Base-by-base conservation (phyloP, 371 early-diverging fungal species). In the Rhizopus stolonifer region DNA sequence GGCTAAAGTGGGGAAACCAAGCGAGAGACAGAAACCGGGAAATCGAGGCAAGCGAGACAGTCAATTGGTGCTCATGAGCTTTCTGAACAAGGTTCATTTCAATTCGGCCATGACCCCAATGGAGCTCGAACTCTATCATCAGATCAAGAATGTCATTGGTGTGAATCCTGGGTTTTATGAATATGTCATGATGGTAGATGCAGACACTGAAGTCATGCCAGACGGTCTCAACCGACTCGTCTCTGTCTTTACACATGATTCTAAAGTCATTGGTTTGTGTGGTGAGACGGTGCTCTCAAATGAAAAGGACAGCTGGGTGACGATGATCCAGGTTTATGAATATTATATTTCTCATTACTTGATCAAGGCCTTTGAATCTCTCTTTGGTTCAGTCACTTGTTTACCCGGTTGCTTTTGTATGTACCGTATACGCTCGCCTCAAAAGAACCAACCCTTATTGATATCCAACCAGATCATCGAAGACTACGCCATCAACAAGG, bases 401-500 rank as follows among this genome's bases (percentile, higher is more conserved):
- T 64, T 95, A 23, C 93, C 93, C 2, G 93, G 96, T 6, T 96
- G 92, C 65, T 93, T 93, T 80, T 91, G 84, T 53, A 91, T 92
- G 91, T 97, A 96, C 68, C 83, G 96, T 31, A 74, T 98, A 17
- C 88, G 92, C 22, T 84, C 92, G 2, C 80, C 88, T 0, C 80
- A 78, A 46, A 88, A 88, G 40, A 86, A 87, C 31, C 81, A 86
- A 45, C 99, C 99, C 9, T 69, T 99, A 24, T 74, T 99, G 19
- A 84, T 95, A 18, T 77, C 92, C 33, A 92, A 94, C 32, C 84
- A 85, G 48, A 84, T 99, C 24, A 83, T 99, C 45, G 75, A 87
- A 25, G 95, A 98, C 50, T 99, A 99, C 70, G 86, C 93, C 7
- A 90, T 92, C 48, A 94, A 92, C 74, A 79, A 87, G 23, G 98